These are phyloP conservation scores for Botrytis medusae DNA, from an alignment of 2,329 filamentous ascomycete species.

Conservation along the genomic window DNA sequence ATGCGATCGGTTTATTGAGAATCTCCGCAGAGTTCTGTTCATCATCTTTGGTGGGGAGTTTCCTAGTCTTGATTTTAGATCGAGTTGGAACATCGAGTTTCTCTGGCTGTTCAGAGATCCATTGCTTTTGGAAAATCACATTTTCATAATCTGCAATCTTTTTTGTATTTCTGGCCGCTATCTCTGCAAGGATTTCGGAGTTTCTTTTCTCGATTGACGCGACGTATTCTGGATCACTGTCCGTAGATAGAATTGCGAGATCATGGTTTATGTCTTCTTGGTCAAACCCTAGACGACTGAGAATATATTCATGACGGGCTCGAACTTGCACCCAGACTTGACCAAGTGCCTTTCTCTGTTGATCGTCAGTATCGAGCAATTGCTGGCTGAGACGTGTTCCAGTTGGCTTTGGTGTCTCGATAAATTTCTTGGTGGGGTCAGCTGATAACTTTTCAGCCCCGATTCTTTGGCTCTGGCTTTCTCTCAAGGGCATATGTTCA, in stretches of 20 bases:
- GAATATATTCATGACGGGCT: neutral
- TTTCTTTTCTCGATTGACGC: neutral
- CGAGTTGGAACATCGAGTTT: too few relatives aligned
- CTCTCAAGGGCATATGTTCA: too few relatives aligned
- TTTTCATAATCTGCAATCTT: too few relatives aligned
- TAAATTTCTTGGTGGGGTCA: neutral
- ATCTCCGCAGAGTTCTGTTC: neutral
- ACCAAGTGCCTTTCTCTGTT: neutral
- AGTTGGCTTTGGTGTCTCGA: neutral
- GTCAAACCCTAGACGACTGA: neutral
- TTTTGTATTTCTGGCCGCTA: neutral
- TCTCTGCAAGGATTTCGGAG: neutral
- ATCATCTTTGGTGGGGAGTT: neutral
- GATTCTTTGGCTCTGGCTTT: too few relatives aligned
- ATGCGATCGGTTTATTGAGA: accelerated
- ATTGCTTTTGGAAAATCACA: neutral
- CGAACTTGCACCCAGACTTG: neutral
- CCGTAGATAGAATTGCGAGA: neutral
- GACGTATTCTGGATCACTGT: too few relatives aligned
- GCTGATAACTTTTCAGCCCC: too few relatives aligned
- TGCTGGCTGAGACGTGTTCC: neutral
- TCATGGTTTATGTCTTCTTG: neutral
- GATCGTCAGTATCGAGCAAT: neutral
- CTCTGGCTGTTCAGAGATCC: neutral
- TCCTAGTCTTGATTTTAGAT: neutral